A percentile compares a stretch with the other conserved stretches of the same genome.
phyloP scores from a whole-genome alignment of 106 monocot genomes.

The Vanilla planifolia region DNA sequence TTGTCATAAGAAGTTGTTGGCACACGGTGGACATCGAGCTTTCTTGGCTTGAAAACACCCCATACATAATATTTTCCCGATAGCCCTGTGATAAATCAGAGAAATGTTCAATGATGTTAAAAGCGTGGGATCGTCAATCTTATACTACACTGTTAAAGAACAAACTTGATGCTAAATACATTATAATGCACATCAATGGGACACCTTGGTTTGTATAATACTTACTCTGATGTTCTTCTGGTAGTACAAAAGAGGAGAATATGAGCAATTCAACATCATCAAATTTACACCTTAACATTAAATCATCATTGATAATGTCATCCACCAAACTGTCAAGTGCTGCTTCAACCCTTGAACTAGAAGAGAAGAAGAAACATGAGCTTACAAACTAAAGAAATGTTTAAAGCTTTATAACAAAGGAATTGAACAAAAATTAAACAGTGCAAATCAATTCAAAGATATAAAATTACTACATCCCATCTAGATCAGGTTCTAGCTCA shows the following conservation, averaged over 20 bases:
- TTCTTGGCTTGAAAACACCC: conserved; percentile 12
- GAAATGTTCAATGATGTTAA: not conserved
- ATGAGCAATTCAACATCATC: conserved; percentile 43
- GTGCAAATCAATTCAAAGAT: too few species aligned
- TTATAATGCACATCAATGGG: too few species aligned
- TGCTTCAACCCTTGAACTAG: conserved; percentile 19
- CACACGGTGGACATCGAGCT: too few species aligned
- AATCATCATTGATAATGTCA: conserved; percentile 31
- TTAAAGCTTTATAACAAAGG: too few species aligned
- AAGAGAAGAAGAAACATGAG: not conserved
- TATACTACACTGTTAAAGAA: too few species aligned
- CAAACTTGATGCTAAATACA: too few species aligned
- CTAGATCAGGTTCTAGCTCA: too few species aligned
- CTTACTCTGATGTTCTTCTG: conserved; percentile 37
- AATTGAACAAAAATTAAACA: too few species aligned
- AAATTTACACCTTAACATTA: conserved; percentile 29
- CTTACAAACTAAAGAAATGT: too few species aligned
- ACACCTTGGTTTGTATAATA: not conserved
- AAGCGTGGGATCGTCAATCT: not conserved
- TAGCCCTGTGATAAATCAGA: not conserved
- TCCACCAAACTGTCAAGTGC: conserved; percentile 22
- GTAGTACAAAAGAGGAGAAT: conserved; percentile 41
- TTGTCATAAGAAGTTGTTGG: too few species aligned
- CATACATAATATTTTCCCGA: conserved; percentile 3
- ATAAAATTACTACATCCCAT: too few species aligned